Percentiles rank a stretch among this genome's conserved stretches.
Evolutionary conservation across 225 moss, liverwort and hornwort genomes (phyloP).

Genomic region (Ulota crispa): DNA sequence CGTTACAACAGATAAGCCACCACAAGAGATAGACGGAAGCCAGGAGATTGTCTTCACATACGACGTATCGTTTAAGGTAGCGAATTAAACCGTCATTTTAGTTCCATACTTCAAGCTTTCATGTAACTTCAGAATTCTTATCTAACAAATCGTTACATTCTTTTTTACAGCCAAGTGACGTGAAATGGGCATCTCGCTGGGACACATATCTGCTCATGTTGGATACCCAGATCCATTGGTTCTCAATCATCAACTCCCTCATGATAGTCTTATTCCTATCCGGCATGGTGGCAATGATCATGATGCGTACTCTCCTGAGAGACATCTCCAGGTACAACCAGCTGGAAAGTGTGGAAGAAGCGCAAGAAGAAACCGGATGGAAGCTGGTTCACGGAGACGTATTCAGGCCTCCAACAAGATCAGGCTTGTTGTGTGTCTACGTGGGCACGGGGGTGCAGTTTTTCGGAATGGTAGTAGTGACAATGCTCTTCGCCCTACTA

Average conservation of each 20-base stretch:
- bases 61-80: constrained; percentile 68
- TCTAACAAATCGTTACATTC: constrained; percentile 16
- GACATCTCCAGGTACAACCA: constrained; percentile 94
- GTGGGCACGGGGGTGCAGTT: constrained; percentile 97
- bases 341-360: constrained; percentile 92
- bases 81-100: neutral
- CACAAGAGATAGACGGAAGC: constrained; percentile 61
- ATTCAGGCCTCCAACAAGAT: constrained; percentile 73
- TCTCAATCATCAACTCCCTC: constrained; percentile 96
- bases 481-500: constrained; percentile 87
- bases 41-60: constrained; percentile 69
- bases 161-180: constrained; percentile 52
- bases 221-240: constrained; percentile 97
- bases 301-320: constrained; percentile 96
- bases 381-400: constrained; percentile 97
- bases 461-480: constrained; percentile 92
- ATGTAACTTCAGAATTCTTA: neutral
- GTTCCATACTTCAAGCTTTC: neutral
- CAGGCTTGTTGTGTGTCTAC: constrained; percentile 86
- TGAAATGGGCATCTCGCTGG: constrained; percentile 98
- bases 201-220: constrained; percentile 92
- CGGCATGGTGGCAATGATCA: constrained; percentile 99
- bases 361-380: constrained; percentile 98
- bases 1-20: constrained; percentile 36
- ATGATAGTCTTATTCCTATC: constrained; percentile 97